Evolutionary conservation across 140 eudicot genomes (phyloP).

Genomic region (Ambrosia hybrid): DNA sequence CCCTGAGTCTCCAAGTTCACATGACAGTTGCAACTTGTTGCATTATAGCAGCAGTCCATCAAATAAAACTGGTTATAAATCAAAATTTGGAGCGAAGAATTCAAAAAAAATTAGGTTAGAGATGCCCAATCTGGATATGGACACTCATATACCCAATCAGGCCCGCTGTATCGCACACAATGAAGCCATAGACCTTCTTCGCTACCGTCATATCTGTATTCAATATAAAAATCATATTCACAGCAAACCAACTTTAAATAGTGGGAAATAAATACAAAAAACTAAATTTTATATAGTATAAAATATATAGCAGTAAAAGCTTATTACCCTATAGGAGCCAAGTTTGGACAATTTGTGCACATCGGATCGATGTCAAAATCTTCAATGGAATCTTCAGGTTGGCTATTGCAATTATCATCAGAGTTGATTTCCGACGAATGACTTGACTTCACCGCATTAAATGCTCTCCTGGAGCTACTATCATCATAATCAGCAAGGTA

Average conservation of each 20-base stretch:
- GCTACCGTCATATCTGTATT: slow-evolving; percentile 69
- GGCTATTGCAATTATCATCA: slow-evolving; percentile 22
- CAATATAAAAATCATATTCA: not conserved
- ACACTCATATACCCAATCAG: slow-evolving; percentile 91
- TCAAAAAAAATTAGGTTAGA: slow-evolving; percentile 25
- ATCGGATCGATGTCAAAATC: slow-evolving; percentile 79
- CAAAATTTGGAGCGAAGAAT: slow-evolving; percentile 18
- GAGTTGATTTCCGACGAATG: slow-evolving; percentile 26
- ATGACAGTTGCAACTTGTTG: not conserved
- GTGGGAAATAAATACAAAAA: not conserved
- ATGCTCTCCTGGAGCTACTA: slow-evolving; percentile 45
- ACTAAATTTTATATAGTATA: no score
- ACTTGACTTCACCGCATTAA: slow-evolving; percentile 39
- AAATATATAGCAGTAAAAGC: not conserved
- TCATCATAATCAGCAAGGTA: slow-evolving; percentile 52
- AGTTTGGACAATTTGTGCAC: slow-evolving; percentile 97
- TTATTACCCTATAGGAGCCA: slow-evolving; percentile 91
- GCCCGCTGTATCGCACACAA: slow-evolving; percentile 85
- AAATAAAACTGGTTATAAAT: not conserved
- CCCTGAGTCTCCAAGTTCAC: not conserved
- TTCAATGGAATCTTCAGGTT: slow-evolving; percentile 36
- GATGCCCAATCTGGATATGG: slow-evolving; percentile 89
- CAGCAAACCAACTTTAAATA: not conserved
- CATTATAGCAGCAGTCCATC: not conserved
- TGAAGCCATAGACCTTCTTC: slow-evolving; percentile 98